phyloP scores from a whole-genome alignment of 2,329 filamentous ascomycete genomes.

The Xylariaceae sp. region DNA sequence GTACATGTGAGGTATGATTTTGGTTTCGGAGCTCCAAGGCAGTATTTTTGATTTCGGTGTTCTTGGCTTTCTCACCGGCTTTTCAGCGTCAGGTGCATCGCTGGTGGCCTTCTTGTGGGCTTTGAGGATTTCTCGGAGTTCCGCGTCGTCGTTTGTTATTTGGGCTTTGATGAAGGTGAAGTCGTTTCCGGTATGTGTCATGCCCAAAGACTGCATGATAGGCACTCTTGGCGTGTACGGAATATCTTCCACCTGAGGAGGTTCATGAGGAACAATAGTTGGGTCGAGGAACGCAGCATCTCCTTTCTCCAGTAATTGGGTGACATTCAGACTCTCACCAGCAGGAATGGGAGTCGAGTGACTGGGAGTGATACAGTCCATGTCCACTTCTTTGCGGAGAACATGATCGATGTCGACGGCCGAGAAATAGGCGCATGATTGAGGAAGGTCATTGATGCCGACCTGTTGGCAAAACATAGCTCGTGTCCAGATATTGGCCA shows the following conservation, averaged over 20 bases:
- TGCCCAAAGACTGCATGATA: conserved; percentile 70
- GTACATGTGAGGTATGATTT: conserved; percentile 36
- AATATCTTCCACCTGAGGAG: conserved; percentile 58
- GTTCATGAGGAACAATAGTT: conserved; percentile 46
- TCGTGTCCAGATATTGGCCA: conserved; percentile 93
- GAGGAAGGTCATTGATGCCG: conserved; percentile 90
- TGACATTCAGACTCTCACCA: conserved; percentile 83
- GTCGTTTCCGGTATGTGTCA: conserved; percentile 40
- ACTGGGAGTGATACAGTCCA: conserved; percentile 92
- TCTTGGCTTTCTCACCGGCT: conserved; percentile 18
- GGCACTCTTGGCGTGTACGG: conserved; percentile 65
- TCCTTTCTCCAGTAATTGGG: conserved; percentile 69
- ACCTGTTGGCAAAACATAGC: conserved; percentile 98
- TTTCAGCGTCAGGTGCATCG: conserved; percentile 3
- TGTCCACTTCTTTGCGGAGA: conserved; percentile 94
- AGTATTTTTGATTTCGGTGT: conserved; percentile 26
- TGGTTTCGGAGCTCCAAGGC: conserved; percentile 36
- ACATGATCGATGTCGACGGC: conserved; percentile 94
- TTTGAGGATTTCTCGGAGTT: conserved; percentile 68
- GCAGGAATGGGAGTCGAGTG: conserved; percentile 72
- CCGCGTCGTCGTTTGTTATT: conserved; percentile 67
- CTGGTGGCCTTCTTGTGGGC: conserved; percentile 42
- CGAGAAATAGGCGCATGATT: conserved; percentile 91
- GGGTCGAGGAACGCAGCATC: conserved; percentile 64
- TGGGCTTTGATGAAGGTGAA: conserved; percentile 75